A percentile compares a stretch with the other conserved stretches of the same genome.
phyloP scores from a whole-genome alignment of 139 green algal genomes.

The Chlorella sp. region DNA sequence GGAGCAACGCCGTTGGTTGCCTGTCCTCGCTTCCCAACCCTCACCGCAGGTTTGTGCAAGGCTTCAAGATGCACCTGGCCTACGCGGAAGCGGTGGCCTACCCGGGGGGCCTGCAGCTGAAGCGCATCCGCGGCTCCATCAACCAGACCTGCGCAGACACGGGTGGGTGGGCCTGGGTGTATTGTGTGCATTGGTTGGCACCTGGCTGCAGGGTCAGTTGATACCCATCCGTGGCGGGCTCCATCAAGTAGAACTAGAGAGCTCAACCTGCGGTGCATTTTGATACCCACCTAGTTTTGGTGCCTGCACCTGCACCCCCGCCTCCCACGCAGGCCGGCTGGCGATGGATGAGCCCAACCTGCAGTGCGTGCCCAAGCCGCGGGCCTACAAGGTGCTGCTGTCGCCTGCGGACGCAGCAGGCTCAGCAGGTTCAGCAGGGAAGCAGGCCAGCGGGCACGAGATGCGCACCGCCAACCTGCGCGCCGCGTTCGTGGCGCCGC shows the following conservation, averaged over 20 bases:
- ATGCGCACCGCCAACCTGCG: constrained; percentile 39
- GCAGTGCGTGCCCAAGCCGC: constrained; percentile 73
- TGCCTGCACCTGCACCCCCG: too few species aligned
- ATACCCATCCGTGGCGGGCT: too few species aligned
- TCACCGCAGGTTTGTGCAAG: constrained; percentile 13
- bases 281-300: too few species aligned
- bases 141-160: constrained; percentile 81
- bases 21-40: too few species aligned
- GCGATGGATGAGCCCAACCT: constrained; percentile 85
- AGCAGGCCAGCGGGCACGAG: not conserved
- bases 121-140: constrained; percentile 68
- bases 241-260: too few species aligned
- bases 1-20: too few species aligned
- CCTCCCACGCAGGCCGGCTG: constrained; percentile 64
- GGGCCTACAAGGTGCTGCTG: constrained; percentile 36
- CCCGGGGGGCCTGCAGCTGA: constrained; percentile 38
- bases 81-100: not conserved
- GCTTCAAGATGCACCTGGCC: constrained; percentile 34
- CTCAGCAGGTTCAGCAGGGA: not conserved
- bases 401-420: not conserved
- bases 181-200: too few species aligned
- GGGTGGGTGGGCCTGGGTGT: constrained; percentile 10
- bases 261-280: too few species aligned
- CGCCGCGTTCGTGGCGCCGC: constrained; percentile 49
- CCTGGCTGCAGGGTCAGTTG: too few species aligned